Conservation (phyloP, 768 basidiomycete species). For the Phylloporus arenicola region DNA sequence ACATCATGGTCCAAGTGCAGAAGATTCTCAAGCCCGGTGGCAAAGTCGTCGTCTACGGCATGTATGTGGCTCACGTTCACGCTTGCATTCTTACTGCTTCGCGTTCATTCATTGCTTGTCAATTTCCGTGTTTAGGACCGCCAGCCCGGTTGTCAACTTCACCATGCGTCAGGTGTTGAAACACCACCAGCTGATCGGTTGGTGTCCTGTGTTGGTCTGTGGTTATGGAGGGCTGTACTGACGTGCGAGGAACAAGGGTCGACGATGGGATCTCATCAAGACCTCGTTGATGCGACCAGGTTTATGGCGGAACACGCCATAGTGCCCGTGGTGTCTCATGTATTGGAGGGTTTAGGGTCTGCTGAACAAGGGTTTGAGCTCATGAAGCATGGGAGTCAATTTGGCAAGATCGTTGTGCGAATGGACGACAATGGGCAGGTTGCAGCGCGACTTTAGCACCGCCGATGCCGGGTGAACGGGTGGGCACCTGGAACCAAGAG, state of each 20-base stretch:
- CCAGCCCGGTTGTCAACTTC: slow-evolving; percentile 51
- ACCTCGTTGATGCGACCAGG: slow-evolving; percentile 64
- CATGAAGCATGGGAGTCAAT: slow-evolving; percentile 59
- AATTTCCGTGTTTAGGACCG: slow-evolving; percentile 46
- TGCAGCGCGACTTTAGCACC: slow-evolving; percentile 22
- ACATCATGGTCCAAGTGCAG: slow-evolving; percentile 48
- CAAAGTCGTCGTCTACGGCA: slow-evolving; percentile 59
- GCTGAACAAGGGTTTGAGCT: slow-evolving; percentile 69
- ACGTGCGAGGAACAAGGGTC: slow-evolving; percentile 47
- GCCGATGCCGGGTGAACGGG: not conserved
- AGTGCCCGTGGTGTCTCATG: slow-evolving; percentile 62
- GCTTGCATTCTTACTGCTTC: not conserved
- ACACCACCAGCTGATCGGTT: slow-evolving; percentile 71
- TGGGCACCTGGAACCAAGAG: not conserved
- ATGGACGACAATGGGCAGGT: slow-evolving; percentile 28
- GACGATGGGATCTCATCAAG: slow-evolving; percentile 77
- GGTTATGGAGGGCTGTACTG: slow-evolving; percentile 5
- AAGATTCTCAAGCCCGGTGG: slow-evolving; percentile 54
- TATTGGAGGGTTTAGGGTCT: slow-evolving; percentile 59
- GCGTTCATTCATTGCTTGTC: slow-evolving; percentile 6
- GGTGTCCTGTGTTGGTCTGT: slow-evolving; percentile 12
- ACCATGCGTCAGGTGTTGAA: slow-evolving; percentile 77
- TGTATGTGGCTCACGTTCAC: slow-evolving; percentile 32
- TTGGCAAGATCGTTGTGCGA: slow-evolving; percentile 71
- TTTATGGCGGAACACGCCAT: slow-evolving; percentile 66